Conservation (phyloP, 371 early-diverging fungal genomes). For the Lichtheimia corymbifera region DNA sequence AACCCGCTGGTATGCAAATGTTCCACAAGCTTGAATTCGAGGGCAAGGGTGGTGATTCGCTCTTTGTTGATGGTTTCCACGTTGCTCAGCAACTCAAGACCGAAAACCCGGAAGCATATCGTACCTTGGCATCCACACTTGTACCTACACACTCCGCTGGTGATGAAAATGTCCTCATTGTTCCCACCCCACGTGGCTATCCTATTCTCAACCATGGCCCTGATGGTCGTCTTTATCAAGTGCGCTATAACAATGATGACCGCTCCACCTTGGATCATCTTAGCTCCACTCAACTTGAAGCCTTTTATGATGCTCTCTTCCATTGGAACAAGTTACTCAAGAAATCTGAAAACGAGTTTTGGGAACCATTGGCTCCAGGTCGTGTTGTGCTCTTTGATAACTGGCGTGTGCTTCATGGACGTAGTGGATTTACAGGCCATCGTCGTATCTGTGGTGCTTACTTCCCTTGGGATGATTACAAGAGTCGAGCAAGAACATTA, state of each 20-base stretch:
- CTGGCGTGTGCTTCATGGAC: constrained; percentile 87
- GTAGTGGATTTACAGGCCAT: constrained; percentile 76
- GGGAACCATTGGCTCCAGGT: constrained; percentile 76
- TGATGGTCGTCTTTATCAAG: constrained; percentile 59
- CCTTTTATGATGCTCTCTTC: constrained; percentile 76
- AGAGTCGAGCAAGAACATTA: constrained; percentile 51
- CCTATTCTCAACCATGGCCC: constrained; percentile 74
- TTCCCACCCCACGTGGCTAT: constrained; percentile 64
- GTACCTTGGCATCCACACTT: constrained; percentile 57
- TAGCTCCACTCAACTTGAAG: constrained; percentile 48
- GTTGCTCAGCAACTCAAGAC: constrained; percentile 68
- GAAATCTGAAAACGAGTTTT: constrained; percentile 60
- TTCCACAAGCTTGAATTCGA: constrained; percentile 80
- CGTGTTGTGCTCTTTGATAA: constrained; percentile 82
- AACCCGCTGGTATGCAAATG: constrained; percentile 86
- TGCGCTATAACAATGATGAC: constrained; percentile 90
- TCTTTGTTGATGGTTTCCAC: constrained; percentile 85
- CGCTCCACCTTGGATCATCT: constrained; percentile 68
- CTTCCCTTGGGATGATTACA: constrained; percentile 82
- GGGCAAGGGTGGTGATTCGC: constrained; percentile 78
- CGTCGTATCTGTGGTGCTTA: constrained; percentile 82
- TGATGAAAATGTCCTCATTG: constrained; percentile 67
- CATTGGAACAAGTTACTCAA: constrained; percentile 71
- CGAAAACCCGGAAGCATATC: constrained; percentile 62
- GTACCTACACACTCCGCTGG: constrained; percentile 86